Percentiles rank a stretch among this genome's conserved stretches.
Conservation (phyloP, 2,329 filamentous ascomycete genomes). For the Calonectria ilicicola region DNA sequence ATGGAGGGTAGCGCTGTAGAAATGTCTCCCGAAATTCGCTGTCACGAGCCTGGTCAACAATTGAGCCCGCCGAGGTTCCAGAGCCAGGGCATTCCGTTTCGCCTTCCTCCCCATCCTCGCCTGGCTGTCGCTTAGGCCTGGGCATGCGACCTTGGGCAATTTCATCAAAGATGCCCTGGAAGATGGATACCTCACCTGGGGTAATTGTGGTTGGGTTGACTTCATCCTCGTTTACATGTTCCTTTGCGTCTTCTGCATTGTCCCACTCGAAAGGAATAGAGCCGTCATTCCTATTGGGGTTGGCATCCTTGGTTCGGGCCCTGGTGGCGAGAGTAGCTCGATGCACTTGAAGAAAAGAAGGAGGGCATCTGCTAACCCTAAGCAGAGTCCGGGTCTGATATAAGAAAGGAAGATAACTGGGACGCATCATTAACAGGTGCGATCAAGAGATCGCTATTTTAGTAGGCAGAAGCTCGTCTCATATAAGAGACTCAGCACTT, state of each 20-base stretch:
- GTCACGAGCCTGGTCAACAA: slow-evolving; percentile 48
- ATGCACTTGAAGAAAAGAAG: slow-evolving; percentile 36
- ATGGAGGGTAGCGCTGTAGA: slow-evolving; percentile 52
- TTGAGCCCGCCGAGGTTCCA: slow-evolving; percentile 35
- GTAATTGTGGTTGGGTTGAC: slow-evolving; percentile 56
- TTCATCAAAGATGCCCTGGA: slow-evolving; percentile 67
- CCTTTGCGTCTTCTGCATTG: slow-evolving; percentile 53
- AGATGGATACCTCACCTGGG: slow-evolving; percentile 67
- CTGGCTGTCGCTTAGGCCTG: slow-evolving; percentile 39
- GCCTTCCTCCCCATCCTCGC: not conserved
- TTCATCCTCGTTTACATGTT: not conserved
- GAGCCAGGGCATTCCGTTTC: slow-evolving; percentile 3
- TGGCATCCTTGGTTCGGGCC: slow-evolving; percentile 10
- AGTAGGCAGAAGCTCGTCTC: not conserved
- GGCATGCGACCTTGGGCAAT: slow-evolving; percentile 53
- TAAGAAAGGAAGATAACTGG: slow-evolving; percentile 73
- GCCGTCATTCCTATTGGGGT: slow-evolving; percentile 42
- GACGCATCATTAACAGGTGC: slow-evolving; percentile 52
- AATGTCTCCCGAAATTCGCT: slow-evolving; percentile 50
- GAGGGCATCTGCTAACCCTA: slow-evolving; percentile 42
- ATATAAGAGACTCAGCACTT: not conserved
- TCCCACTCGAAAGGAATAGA: slow-evolving; percentile 67
- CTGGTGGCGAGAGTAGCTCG: slow-evolving; percentile 34
- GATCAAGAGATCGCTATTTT: not conserved
- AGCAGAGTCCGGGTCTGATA: slow-evolving; percentile 76